These are phyloP conservation scores for Gymnopilus junonius DNA, from an alignment of 768 basidiomycete genomes.

Conservation along the genomic window DNA sequence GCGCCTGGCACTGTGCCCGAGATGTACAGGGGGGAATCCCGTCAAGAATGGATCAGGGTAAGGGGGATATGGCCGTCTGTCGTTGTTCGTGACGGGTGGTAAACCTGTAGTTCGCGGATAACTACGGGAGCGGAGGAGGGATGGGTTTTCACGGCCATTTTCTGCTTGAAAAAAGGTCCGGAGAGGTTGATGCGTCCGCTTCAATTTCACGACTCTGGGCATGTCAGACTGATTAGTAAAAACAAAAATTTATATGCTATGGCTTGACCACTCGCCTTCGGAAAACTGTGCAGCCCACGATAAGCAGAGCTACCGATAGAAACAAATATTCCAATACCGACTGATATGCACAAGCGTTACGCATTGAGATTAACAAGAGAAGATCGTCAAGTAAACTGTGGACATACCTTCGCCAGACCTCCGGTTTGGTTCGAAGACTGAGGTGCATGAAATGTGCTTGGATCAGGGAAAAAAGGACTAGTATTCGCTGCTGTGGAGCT, in stretches of 20 bases:
- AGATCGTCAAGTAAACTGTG: not conserved
- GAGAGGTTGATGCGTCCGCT: conserved; percentile 8
- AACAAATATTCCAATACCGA: conserved; percentile 35
- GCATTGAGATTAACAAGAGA: not conserved
- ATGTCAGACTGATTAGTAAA: not conserved
- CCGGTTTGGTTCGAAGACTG: conserved; percentile 5
- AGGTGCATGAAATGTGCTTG: conserved; percentile 19
- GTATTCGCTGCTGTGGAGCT: conserved; percentile 15
- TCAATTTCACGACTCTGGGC: conserved; percentile 9
- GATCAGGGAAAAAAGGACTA: conserved; percentile 32
- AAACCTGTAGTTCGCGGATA: conserved; percentile 17
- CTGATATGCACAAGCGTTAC: conserved; percentile 13
- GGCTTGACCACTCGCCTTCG: conserved; percentile 23
- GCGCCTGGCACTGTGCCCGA: conserved; percentile 10
- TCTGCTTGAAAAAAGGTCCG: conserved; percentile 6
- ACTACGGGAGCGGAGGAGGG: not conserved
- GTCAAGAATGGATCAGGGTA: conserved; percentile 12
- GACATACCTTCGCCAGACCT: conserved; percentile 29
- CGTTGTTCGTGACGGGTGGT: conserved; percentile 4
- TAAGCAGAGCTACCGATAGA: conserved; percentile 26
- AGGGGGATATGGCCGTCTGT: conserved; percentile 6
- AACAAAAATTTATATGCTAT: not conserved
- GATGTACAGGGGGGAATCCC: conserved; percentile 15
- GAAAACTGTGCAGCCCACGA: conserved; percentile 25
- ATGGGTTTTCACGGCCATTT: not conserved